Conservation (phyloP, 306 rosid species). For the Sophora flavescens region DNA sequence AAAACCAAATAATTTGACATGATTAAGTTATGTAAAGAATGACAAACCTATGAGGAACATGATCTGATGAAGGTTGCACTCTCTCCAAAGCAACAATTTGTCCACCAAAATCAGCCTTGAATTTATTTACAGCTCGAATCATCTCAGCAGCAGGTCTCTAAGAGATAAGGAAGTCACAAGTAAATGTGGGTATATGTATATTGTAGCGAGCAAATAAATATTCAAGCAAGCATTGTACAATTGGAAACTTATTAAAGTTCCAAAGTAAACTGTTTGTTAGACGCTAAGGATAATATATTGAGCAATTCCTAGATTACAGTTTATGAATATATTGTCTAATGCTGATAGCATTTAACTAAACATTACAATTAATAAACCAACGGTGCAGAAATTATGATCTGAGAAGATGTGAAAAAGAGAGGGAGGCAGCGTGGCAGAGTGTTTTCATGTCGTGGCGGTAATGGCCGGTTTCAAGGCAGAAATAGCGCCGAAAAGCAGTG, state of each 20-base stretch:
- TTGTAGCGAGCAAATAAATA: conserved; percentile 21
- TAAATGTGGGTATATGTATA: conserved; percentile 29
- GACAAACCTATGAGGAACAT: conserved; percentile 89
- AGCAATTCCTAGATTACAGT: conserved; percentile 28
- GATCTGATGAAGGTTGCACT: conserved; percentile 97
- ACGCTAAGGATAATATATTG: background rate
- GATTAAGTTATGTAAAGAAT: conserved; percentile 5
- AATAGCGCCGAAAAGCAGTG: too few relatives aligned
- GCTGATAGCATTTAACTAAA: conserved; percentile 11
- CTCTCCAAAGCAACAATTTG: conserved; percentile 91
- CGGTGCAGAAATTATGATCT: background rate
- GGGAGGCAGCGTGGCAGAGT: too few relatives aligned
- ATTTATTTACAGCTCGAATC: conserved; percentile 92
- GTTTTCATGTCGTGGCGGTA: too few relatives aligned
- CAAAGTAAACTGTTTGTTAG: conserved; percentile 24
- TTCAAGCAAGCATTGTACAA: conserved; percentile 31
- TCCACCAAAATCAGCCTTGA: conserved; percentile 93
- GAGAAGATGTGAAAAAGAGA: too few relatives aligned
- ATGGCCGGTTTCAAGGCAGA: too few relatives aligned
- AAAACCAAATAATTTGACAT: background rate
- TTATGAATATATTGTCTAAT: conserved; percentile 5
- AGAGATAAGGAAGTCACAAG: conserved; percentile 25
- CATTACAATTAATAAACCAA: background rate
- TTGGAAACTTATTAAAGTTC: conserved; percentile 11
- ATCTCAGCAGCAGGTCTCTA: conserved; percentile 86